Evolutionary conservation across 2,329 filamentous ascomycete species (phyloP).

Genomic region (Eutypella sp.): DNA sequence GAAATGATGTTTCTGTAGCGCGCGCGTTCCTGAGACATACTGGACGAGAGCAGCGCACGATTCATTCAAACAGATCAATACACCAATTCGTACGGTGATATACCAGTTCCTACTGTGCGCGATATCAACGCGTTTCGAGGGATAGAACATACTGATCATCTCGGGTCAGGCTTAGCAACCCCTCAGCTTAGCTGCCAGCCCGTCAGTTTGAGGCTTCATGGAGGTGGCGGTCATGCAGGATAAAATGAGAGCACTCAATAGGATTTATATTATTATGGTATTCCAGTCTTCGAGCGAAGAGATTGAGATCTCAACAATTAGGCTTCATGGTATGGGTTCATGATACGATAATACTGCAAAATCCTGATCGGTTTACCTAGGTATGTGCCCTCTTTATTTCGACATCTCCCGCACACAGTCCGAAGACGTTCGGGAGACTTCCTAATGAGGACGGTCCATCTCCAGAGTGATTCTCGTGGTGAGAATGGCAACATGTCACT

Average conservation of each 20-base stretch:
- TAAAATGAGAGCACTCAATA: too few species aligned
- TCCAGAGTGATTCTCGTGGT: conserved; percentile 49
- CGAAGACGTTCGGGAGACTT: conserved; percentile 51
- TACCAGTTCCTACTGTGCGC: too few species aligned
- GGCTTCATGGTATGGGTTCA: not conserved
- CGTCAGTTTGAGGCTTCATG: too few species aligned
- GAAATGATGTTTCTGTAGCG: not conserved
- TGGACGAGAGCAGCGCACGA: not conserved
- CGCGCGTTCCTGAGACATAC: not conserved
- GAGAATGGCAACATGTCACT: conserved; percentile 60
- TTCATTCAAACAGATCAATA: too few species aligned
- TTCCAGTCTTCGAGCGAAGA: too few species aligned
- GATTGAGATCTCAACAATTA: not conserved
- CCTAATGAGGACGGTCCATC: conserved; percentile 57
- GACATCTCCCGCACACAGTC: conserved; percentile 52
- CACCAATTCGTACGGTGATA: too few species aligned
- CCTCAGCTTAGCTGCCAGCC: too few species aligned
- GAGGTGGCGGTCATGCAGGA: too few species aligned
- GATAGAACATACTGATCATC: not conserved
- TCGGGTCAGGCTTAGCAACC: not conserved
- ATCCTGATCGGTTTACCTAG: not conserved
- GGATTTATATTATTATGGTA: too few species aligned
- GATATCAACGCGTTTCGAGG: not conserved
- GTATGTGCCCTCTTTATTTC: conserved; percentile 54
- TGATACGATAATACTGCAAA: too few species aligned